Base-by-base conservation (phyloP, 176 grass and related monocot genomes). In the Oryza glaberrima region DNA sequence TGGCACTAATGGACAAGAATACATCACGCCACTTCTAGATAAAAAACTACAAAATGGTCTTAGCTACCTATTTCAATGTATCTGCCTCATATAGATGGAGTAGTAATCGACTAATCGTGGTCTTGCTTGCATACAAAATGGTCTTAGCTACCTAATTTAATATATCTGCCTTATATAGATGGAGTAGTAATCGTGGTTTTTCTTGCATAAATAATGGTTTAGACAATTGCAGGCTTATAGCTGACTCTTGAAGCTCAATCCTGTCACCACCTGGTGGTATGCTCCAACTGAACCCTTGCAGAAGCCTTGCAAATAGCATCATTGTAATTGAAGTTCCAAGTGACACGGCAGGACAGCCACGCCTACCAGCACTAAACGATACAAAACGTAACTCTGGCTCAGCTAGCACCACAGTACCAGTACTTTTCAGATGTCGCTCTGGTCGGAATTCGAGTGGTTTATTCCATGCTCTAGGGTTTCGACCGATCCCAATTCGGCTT, bases 251-350 rank as follows among this genome's bases (percentile, higher is more conserved):
- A 32, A 84, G 82, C 44, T 64, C 16, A 13, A 76, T 84, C 32
- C 23, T 4, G 0, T 16, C 20, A 23, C 20, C 52, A 1, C 69
- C 69, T 6, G 11, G 11, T 0, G 52, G 71, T 7, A 54, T 46
- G 8, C 7, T 85, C 90, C 90, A 88, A 0, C n/a, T 73, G 25
- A 86, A 92, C 5, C 80, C 83, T 7, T 89, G 90, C 41, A 92
- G 20, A 67, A 89, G 73, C 58, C 90, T 89, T 9, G 82, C 86
- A 19, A 92, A 43, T 6, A 83, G 19, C 82, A 89, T 92, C 28
- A 84, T 67, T 1, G 77, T 88, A 11, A 89, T 74, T 0, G n/a
- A 46, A 1, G 34, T 79, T 10, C 90, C 90, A 0, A 88, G 58
- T 3, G 64, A 30, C 2, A 54, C 58, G 0, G 67, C 90, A 5